These are phyloP conservation scores for Parsonsia alboflavescens DNA, from an alignment of 257 asterid species.

Conservation along the genomic window DNA sequence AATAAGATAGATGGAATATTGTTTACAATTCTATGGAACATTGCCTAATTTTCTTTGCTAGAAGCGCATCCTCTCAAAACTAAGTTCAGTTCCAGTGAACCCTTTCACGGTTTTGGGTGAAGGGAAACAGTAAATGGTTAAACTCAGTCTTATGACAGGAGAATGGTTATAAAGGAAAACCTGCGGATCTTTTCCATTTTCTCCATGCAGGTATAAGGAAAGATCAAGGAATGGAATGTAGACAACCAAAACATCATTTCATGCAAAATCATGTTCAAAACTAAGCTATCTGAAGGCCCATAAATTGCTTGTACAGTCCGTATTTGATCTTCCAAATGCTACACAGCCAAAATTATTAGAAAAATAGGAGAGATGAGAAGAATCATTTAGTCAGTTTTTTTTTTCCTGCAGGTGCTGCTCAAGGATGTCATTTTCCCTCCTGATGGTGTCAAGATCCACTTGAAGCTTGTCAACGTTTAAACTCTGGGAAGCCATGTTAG, in stretches of 20 bases:
- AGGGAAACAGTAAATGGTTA: too few species aligned
- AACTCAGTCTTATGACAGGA: not conserved
- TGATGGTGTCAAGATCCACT: conserved; percentile 60
- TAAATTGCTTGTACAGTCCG: not conserved
- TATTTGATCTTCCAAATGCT: conserved; percentile 3
- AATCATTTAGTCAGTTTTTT: not conserved
- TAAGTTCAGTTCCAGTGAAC: not conserved
- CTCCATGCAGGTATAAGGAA: not conserved
- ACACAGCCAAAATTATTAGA: not conserved
- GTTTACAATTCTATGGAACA: not conserved
- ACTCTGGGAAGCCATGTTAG: conserved; percentile 40
- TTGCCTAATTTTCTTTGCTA: not conserved
- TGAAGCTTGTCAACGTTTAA: conserved; percentile 53
- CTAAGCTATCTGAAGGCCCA: too few species aligned
- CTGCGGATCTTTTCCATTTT: too few species aligned
- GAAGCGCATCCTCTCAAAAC: too few species aligned
- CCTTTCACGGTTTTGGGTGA: not conserved
- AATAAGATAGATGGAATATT: too few species aligned
- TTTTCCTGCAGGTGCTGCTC: conserved; percentile 30
- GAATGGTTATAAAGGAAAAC: not conserved
- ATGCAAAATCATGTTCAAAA: not conserved
- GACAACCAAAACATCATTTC: not conserved
- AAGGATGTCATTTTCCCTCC: conserved; percentile 63
- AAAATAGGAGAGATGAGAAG: not conserved
- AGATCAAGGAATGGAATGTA: not conserved